Evolutionary conservation across 352 stramenopile species (phyloP).

Genomic region (Pythium phragmitis): DNA sequence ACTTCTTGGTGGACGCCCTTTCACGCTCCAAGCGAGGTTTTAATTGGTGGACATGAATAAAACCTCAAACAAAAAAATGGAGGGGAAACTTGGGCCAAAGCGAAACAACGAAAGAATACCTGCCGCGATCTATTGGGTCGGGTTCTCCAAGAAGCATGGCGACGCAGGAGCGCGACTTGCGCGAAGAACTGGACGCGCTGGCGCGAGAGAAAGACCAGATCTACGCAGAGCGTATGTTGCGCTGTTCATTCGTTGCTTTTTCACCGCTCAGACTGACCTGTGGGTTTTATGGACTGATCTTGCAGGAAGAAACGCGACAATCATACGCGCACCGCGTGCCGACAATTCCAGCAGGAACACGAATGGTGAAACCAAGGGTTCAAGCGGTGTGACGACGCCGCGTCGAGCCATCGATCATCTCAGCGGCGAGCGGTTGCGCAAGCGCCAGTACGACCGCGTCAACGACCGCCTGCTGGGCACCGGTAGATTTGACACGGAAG

Average conservation of each 20-base stretch:
- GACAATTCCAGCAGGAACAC: background rate
- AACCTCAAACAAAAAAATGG: conserved; percentile 25
- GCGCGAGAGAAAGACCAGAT: conserved; percentile 50
- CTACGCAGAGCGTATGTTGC: conserved; percentile 26
- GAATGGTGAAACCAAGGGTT: background rate
- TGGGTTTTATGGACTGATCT: background rate
- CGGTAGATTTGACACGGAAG: conserved; percentile 24
- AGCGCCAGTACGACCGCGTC: conserved; percentile 10
- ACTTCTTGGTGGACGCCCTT: conserved; percentile 16
- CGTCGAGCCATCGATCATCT: background rate
- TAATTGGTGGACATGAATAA: conserved; percentile 5
- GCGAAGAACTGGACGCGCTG: conserved; percentile 49
- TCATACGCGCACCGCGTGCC: background rate
- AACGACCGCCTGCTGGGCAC: conserved; percentile 9
- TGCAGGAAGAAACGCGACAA: conserved; percentile 1
- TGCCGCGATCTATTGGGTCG: conserved; percentile 10
- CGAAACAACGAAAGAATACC: conserved; percentile 1
- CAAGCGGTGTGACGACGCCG: background rate
- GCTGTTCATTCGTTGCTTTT: background rate
- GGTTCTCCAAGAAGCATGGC: conserved; percentile 15
- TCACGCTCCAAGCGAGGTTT: conserved; percentile 21
- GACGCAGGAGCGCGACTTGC: conserved; percentile 52
- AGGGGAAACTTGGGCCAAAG: conserved; percentile 11
- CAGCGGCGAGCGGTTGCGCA: conserved; percentile 6
- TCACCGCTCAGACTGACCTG: conserved; percentile 8